A percentile compares a stretch with the other conserved stretches of the same genome.
phyloP scores from a whole-genome alignment of 805 yeast species.

The Candida andamanensis region DNA sequence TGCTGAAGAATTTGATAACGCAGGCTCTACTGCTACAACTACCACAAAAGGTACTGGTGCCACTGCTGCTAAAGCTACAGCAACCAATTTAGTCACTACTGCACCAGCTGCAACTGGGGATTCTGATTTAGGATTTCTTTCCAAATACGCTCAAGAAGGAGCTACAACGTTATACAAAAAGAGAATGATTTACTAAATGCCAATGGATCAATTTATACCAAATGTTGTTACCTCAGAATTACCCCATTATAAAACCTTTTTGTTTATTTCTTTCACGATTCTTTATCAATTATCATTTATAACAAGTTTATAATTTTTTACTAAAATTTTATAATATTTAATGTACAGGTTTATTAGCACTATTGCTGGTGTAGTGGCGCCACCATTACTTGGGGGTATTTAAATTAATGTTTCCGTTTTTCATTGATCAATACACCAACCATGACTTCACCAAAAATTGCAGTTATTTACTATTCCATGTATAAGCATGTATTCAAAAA shows the following conservation, averaged over 20 bases:
- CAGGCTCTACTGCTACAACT: slow-evolving; percentile 13
- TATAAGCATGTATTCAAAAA: slow-evolving; percentile 71
- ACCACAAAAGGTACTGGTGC: no score
- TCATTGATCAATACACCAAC: slow-evolving; percentile 50
- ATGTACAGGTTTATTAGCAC: slow-evolving; percentile 6
- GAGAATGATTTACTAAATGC: slow-evolving; percentile 19
- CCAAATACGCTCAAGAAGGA: slow-evolving; percentile 11
- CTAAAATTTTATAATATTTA: slow-evolving; percentile 1
- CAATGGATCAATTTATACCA: no score
- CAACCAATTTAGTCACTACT: slow-evolving; percentile 10
- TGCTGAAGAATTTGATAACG: slow-evolving; percentile 10
- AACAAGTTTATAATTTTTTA: no score
- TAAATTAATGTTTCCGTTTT: no score
- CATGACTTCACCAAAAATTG: slow-evolving; percentile 43
- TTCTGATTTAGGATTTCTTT: slow-evolving; percentile 12
- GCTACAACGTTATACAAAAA: slow-evolving; percentile 20
- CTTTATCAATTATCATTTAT: not conserved
- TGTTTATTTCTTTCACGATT: slow-evolving; percentile 6
- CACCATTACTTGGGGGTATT: no score
- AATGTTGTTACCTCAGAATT: no score
- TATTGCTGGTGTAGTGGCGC: no score
- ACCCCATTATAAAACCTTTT: no score
- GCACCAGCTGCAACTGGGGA: slow-evolving; percentile 5
- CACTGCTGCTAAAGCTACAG: slow-evolving; percentile 11
- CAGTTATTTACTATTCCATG: slow-evolving; percentile 56